These are phyloP conservation scores for Tolypocladium sp. DNA, from an alignment of 2,329 filamentous ascomycete genomes.

Conservation along the genomic window DNA sequence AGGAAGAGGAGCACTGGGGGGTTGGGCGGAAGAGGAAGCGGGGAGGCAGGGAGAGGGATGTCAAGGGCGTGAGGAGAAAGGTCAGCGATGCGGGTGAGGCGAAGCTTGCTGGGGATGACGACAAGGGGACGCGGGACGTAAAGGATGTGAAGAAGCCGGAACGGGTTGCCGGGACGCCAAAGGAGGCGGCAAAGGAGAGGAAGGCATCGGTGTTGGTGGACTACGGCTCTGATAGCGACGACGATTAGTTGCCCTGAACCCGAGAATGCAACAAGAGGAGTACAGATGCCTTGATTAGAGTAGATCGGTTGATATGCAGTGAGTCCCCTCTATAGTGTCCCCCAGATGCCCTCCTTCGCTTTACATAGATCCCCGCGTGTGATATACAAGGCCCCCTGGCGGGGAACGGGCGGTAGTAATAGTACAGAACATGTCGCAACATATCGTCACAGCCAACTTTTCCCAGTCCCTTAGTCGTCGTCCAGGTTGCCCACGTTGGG, in stretches of 20 bases:
- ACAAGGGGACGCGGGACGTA: background rate
- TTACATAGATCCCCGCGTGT: background rate
- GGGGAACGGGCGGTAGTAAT: background rate
- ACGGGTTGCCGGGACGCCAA: background rate
- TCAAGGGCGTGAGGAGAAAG: conserved; percentile 19
- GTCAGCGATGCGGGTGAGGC: background rate
- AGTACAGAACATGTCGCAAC: background rate
- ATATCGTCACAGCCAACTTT: background rate
- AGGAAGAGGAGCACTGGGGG: conserved; percentile 23
- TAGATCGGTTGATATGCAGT: conserved; percentile 4
- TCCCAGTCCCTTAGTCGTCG: conserved; percentile 16
- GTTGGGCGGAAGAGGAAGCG: conserved; percentile 26
- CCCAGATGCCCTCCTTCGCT: background rate
- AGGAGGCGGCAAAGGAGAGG: conserved; percentile 7
- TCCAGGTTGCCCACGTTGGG: conserved; percentile 31
- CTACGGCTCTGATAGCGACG: conserved; percentile 42
- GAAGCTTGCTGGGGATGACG: background rate
- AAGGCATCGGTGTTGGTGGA: conserved; percentile 35
- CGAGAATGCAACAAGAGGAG: background rate
- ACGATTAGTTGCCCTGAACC: conserved; percentile 21
- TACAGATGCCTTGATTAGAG: conserved; percentile 1
- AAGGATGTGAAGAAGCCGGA: background rate
- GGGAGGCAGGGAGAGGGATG: conserved; percentile 25
- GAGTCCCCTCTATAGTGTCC: conserved; percentile 1
- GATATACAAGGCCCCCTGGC: background rate